Evolutionary conservation across 129 eudicot genomes (phyloP).

Genomic region (Lonicera japonica): DNA sequence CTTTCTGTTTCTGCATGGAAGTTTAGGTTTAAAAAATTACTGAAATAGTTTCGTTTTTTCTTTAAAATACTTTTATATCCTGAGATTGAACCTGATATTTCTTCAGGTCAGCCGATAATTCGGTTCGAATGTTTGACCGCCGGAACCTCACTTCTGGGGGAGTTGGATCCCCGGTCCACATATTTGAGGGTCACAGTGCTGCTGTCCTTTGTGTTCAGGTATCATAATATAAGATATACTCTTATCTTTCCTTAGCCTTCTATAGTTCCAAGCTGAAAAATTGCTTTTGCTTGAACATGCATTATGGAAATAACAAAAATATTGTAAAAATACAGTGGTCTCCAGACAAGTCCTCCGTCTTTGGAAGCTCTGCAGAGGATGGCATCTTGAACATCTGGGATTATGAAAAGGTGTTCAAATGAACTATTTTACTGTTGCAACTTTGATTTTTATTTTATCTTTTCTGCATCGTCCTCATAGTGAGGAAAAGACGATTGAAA

Average conservation of each 20-base stretch:
- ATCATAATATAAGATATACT: background rate
- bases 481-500: background rate
- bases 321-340: conserved; percentile 60
- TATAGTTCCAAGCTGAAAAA: background rate
- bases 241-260: too few relatives aligned
- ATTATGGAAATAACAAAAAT: background rate
- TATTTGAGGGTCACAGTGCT: conserved; percentile 72
- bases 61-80: background rate
- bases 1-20: background rate
- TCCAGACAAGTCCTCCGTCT: conserved; percentile 82
- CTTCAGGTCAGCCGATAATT: conserved; percentile 84
- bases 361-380: conserved; percentile 96
- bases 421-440: background rate
- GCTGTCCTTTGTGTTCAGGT: conserved; percentile 96
- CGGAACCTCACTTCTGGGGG: conserved; percentile 83
- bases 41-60: background rate
- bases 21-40: too few relatives aligned
- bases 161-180: conserved; percentile 77
- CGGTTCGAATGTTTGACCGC: conserved; percentile 86
- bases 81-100: background rate
- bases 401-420: conserved; percentile 52
- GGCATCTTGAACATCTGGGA: conserved; percentile 81
- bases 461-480: background rate
- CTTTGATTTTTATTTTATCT: conserved; percentile 1
- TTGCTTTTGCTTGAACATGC: background rate